Base-by-base conservation (phyloP, 78 protist species). In the Emiliania huxleyi region DNA sequence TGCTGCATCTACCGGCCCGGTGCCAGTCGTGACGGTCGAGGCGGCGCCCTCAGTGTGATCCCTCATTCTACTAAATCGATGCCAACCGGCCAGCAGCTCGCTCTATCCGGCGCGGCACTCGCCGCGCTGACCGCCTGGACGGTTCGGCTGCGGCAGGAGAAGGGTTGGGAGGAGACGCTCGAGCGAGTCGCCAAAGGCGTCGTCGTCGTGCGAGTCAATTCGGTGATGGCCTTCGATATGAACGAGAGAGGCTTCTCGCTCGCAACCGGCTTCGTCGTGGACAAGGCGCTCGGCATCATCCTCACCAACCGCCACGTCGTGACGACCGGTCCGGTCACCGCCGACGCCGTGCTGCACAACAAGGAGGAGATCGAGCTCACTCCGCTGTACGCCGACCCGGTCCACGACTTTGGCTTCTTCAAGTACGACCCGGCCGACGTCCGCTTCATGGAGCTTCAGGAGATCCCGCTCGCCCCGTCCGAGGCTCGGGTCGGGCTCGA, bases 401-500 rank as follows among this genome's bases (percentile, higher is more conserved):
- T 46, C 37, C 90, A 85, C 40, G 90, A 85, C 23, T 85, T 85
- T 15, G 90, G 90, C 43, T 85, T 85, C 90, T 85, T 85, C 37
- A 1, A 1, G 37, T 94, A 90, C 38, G 91, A 94, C 46, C 91
- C 94, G 40, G 37, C n/a, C 11, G 29, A 45, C 33, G 84, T 95
- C 49, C 38, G 89, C 52, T 92, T 89, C 90, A 87, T 94, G 94
- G 52, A 37, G 37, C 43, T 88, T 25, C 45, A 1, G 15, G 93
- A 88, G 43, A 95, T 95, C 29, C 91, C 92, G 4, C 79, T 95
- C 0, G 87, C 91, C 0, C 94, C 96, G 0, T 85, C 91, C 1
- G 73, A 12, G 15, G 96, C 96, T 2, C 75, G 69, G 1, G 96
- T 95, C 25, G 96, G 96, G 15, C 33, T 62, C 26, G 94, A 91